Evolutionary conservation across 2,329 filamentous ascomycete genomes (phyloP).

Genomic region (Fusarium sp.): DNA sequence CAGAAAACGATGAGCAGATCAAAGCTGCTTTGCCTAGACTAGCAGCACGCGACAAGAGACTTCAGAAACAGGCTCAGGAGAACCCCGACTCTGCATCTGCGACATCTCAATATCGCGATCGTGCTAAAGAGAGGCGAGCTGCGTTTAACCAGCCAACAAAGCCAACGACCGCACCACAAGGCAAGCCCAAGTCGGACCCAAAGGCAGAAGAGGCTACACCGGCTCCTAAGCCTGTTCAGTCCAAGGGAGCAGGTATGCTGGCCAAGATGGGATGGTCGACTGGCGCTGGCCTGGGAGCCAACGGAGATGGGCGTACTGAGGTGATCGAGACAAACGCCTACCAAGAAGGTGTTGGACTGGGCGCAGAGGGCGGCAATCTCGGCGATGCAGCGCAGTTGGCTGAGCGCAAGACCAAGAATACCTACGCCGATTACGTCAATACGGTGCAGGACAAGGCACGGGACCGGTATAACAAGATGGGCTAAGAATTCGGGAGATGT

Average conservation of each 20-base stretch:
- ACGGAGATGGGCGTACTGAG: constrained; percentile 70
- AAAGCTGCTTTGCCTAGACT: constrained; percentile 61
- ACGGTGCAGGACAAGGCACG: constrained; percentile 74
- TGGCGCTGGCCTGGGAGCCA: constrained; percentile 72
- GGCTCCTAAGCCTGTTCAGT: constrained; percentile 53
- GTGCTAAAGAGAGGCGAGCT: constrained; percentile 73
- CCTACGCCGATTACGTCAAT: constrained; percentile 71
- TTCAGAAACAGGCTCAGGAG: constrained; percentile 46
- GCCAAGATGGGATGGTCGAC: constrained; percentile 79
- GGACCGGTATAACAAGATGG: constrained; percentile 71
- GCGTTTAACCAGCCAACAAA: constrained; percentile 71
- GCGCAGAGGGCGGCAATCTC: constrained; percentile 75
- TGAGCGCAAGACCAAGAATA: constrained; percentile 68
- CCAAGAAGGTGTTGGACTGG: constrained; percentile 74
- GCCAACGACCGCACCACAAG: constrained; percentile 53
- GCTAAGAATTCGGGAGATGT: constrained; percentile 11
- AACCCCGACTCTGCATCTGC: constrained; percentile 39
- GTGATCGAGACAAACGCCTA: constrained; percentile 74
- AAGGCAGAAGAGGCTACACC: constrained; percentile 36
- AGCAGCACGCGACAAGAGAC: constrained; percentile 53
- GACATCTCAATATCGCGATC: constrained; percentile 67
- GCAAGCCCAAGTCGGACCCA: constrained; percentile 47
- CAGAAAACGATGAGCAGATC: constrained; percentile 54
- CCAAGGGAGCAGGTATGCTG: constrained; percentile 74
- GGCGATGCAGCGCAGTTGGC: constrained; percentile 75